phyloP scores from a whole-genome alignment of 1,284 basidiomycete genomes.

The Rhizoctonia solani region DNA sequence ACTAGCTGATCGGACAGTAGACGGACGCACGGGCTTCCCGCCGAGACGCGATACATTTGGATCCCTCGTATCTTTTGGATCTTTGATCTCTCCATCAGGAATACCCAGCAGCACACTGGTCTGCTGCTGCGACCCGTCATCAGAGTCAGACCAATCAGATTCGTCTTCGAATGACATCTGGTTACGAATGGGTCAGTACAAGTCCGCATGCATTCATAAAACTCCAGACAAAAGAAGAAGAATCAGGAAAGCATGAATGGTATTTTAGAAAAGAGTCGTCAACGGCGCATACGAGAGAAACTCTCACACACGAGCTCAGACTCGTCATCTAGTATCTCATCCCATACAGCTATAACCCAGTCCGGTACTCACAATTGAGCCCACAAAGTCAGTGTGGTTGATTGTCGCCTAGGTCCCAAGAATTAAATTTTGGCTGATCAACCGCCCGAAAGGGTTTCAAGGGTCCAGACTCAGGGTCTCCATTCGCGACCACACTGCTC shows the following conservation, averaged over 20 bases:
- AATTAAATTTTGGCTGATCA: conserved; percentile 29
- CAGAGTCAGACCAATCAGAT: conserved; percentile 63
- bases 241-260: conserved; percentile 89
- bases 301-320: conserved; percentile 62
- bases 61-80: conserved; percentile 62
- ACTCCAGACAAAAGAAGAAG: conserved; percentile 37
- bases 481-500: conserved; percentile 25
- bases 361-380: neutral
- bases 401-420: neutral
- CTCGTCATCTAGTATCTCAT: conserved; percentile 89
- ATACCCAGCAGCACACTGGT: conserved; percentile 75
- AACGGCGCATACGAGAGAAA: conserved; percentile 60
- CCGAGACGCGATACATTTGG: conserved; percentile 82
- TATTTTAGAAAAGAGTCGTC: conserved; percentile 67
- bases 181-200: conserved; percentile 39
- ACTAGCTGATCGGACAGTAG: conserved; percentile 20
- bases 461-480: conserved; percentile 24
- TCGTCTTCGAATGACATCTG: conserved; percentile 59
- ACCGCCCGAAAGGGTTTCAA: too few species aligned
- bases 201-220: conserved; percentile 36
- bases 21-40: conserved; percentile 76
- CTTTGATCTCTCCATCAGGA: conserved; percentile 68
- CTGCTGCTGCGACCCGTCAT: conserved; percentile 57
- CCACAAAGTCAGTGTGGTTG: neutral
- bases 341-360: conserved; percentile 45